phyloP scores from a whole-genome alignment of 176 grass and related monocot species.

The Phragmites australis region DNA sequence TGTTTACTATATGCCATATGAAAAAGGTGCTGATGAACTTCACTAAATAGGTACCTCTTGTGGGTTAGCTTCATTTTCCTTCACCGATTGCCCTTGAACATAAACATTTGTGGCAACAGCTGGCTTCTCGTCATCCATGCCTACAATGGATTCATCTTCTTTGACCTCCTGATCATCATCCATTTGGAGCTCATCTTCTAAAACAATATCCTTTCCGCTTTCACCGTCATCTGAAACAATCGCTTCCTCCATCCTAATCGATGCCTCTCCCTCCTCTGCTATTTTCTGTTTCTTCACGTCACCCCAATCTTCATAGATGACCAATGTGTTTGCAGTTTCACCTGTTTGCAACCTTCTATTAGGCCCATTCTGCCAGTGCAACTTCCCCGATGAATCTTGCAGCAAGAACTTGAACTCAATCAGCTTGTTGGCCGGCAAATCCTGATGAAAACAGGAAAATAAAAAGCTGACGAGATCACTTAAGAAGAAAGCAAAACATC shows the following conservation, averaged over 20 bases:
- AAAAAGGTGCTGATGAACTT: not conserved
- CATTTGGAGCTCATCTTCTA: constrained; percentile 13
- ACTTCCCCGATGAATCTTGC: constrained; percentile 38
- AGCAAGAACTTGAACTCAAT: constrained; percentile 88
- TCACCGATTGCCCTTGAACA: constrained; percentile 7
- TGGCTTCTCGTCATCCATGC: not conserved
- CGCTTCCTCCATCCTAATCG: not conserved
- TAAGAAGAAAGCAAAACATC: not conserved
- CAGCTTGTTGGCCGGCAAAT: constrained; percentile 49
- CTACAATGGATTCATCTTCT: constrained; percentile 7
- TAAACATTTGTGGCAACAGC: not conserved
- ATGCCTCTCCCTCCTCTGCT: constrained; percentile 23
- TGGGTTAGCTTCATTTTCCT: constrained; percentile 12
- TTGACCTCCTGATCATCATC: constrained; percentile 19
- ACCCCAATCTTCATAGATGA: constrained; percentile 70
- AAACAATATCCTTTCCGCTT: not conserved
- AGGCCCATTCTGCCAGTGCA: constrained; percentile 67
- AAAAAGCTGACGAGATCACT: constrained; percentile 9
- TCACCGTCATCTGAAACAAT: constrained; percentile 5
- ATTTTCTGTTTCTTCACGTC: constrained; percentile 43
- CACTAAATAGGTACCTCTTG: constrained; percentile 51
- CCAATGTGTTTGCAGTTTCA: constrained; percentile 43
- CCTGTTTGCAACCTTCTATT: constrained; percentile 58
- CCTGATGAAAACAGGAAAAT: constrained; percentile 44
- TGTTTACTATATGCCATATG: not conserved